These are phyloP conservation scores for Starmerella geochares DNA, from an alignment of 805 yeast genomes.

Conservation along the genomic window DNA sequence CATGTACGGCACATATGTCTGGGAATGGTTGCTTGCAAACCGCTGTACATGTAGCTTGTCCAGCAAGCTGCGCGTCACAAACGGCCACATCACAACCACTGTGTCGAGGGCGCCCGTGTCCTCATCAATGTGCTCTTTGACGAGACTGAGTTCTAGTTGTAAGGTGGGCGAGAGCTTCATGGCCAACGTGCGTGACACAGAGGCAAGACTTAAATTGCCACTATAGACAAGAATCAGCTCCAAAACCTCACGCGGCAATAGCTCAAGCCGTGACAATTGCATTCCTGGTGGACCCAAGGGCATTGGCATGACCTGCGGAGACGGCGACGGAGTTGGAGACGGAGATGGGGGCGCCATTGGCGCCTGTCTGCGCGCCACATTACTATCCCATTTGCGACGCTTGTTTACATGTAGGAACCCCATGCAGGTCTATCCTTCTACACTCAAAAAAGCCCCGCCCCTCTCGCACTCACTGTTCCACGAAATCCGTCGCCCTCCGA, in stretches of 20 bases:
- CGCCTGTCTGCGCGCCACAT: constrained; percentile 1
- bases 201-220: constrained; percentile 34
- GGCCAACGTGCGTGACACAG: constrained; percentile 31
- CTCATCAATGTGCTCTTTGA: constrained; percentile 17
- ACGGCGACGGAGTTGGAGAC: not conserved
- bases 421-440: not conserved
- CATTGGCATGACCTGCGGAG: not conserved
- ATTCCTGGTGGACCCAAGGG: not conserved
- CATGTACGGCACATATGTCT: constrained; percentile 76
- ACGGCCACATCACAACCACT: constrained; percentile 22
- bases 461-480: not conserved
- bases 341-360: not conserved
- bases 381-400: not conserved
- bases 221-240: constrained; percentile 35
- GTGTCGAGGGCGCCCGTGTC: constrained; percentile 18
- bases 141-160: constrained; percentile 23
- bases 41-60: constrained; percentile 30
- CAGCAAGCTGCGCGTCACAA: constrained; percentile 25
- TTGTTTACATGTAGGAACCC: constrained; percentile 8
- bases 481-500: not conserved
- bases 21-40: not conserved
- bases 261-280: constrained; percentile 8
- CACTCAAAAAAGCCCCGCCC: not conserved
- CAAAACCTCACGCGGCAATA: constrained; percentile 39
- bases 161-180: constrained; percentile 27